Base-by-base conservation (phyloP, 2,329 filamentous ascomycete species). In the Corynespora cassiicola region DNA sequence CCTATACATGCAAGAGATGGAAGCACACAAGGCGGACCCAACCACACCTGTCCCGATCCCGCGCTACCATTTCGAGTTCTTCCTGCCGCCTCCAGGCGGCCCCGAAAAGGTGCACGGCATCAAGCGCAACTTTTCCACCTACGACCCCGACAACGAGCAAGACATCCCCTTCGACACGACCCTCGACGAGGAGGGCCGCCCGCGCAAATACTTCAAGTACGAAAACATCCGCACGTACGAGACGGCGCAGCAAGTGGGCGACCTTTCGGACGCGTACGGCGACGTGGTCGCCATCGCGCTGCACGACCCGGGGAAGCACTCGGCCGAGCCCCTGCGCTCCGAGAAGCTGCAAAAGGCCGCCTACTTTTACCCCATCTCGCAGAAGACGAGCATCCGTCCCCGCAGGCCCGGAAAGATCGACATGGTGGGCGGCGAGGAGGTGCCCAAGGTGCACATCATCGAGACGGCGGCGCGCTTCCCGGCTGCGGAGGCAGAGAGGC, bases 351-450 rank as follows among this genome's bases (percentile, higher is more conserved):
- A 68, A 44, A 78, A 77, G 55, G 81, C 72, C 1, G 82, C 82
- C 10, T 85, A 82, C 61, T 82, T 81, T 59, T 85, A 85, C 45
- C 80, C 81, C 0, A 77, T 85, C 36, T 63, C 76, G 14, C 75
- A 78, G 55, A 76, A 78, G 56, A 77, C 77, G n/a, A 73, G 72
- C 15, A 70, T 85, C 31, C 57, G 73, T 29, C 70, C 73, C 5
- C 67, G 72, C 50, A 55, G 75, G 19, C 79, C 54, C 2, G 59
- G 52, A 58, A 47, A 69, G 52, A 29, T 69, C 54, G 49, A 74
- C 52, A 42, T 65, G 63, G 22, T 66, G 58, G 15, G 63, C 59
- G 46, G 58, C 45, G 51, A 74, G 48, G 63, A 76, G 61, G 57
- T 63, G 35, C 62, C 78, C 26, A 71, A 75, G 48, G 68, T 79